A percentile compares a stretch with the other conserved stretches of the same genome.
phyloP scores from a whole-genome alignment of 352 stramenopile genomes.

The Phytophthora pseudosyringae region DNA sequence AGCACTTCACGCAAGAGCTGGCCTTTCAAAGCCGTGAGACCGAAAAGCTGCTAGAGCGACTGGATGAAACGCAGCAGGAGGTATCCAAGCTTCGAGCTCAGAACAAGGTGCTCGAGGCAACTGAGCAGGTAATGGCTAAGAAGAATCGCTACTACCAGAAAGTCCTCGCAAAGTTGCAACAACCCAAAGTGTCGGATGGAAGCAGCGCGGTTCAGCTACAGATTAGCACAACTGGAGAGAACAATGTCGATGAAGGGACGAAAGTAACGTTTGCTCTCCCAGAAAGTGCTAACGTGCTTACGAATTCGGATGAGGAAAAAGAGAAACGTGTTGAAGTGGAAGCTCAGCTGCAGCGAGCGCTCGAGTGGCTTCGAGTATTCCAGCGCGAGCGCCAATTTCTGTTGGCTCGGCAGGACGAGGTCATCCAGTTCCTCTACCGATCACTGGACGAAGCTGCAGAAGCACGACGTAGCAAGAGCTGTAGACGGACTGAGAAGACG shows the following conservation, averaged over 20 bases:
- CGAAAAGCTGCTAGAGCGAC: slow-evolving; percentile 65
- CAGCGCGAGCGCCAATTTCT: slow-evolving; percentile 66
- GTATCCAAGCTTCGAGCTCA: slow-evolving; percentile 49
- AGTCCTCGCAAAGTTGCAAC: slow-evolving; percentile 63
- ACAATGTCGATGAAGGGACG: slow-evolving; percentile 25
- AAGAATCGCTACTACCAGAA: slow-evolving; percentile 81
- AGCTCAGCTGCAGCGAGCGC: slow-evolving; percentile 36
- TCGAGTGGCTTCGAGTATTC: slow-evolving; percentile 58
- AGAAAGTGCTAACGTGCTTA: background rate
- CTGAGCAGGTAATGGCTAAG: slow-evolving; percentile 60
- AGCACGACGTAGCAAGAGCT: slow-evolving; percentile 3
- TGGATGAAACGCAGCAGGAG: slow-evolving; percentile 54
- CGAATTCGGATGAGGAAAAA: slow-evolving; percentile 12
- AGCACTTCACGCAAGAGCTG: slow-evolving; percentile 76
- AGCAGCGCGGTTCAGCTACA: slow-evolving; percentile 11
- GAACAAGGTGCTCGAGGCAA: slow-evolving; percentile 60
- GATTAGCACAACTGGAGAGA: slow-evolving; percentile 9
- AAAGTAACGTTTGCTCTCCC: background rate
- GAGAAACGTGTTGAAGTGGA: slow-evolving; percentile 36
- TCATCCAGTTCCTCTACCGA: slow-evolving; percentile 65
- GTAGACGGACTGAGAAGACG: background rate
- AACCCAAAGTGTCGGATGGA: background rate
- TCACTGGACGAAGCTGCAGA: slow-evolving; percentile 43
- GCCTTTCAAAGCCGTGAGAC: slow-evolving; percentile 77
- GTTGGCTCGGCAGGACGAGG: slow-evolving; percentile 66